phyloP scores from a whole-genome alignment of 2,329 filamentous ascomycete species.

The Cryphonectria radicalis region DNA sequence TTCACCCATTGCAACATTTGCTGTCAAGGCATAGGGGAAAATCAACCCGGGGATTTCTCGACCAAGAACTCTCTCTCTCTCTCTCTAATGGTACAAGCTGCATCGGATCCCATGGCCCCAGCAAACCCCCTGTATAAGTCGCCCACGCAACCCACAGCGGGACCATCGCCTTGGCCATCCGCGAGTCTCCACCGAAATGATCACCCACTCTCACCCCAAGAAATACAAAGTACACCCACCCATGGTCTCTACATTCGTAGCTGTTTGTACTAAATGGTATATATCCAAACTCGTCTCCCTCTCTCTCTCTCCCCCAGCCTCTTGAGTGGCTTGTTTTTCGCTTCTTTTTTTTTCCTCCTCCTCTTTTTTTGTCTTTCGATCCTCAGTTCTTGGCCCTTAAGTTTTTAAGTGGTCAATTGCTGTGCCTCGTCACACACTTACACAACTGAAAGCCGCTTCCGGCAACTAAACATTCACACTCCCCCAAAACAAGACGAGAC shows the following conservation, averaged over 20 bases:
- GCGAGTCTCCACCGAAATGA: conserved; percentile 20
- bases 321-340: neutral
- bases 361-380: neutral
- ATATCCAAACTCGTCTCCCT: conserved; percentile 25
- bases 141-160: conserved; percentile 25
- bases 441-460: conserved; percentile 11
- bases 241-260: conserved; percentile 17
- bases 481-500: neutral
- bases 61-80: conserved; percentile 7
- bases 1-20: neutral
- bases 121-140: conserved; percentile 26
- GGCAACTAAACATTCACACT: conserved; percentile 13
- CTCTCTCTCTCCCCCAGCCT: neutral
- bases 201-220: conserved; percentile 14
- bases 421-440: conserved; percentile 19
- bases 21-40: neutral
- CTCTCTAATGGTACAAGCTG: conserved; percentile 13
- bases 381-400: neutral
- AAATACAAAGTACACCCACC: conserved; percentile 5
- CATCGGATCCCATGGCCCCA: conserved; percentile 20
- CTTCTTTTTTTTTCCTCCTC: neutral
- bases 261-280: conserved; percentile 14
- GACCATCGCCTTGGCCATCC: conserved; percentile 20
- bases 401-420: conserved; percentile 9
- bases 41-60: conserved; percentile 22